These are phyloP conservation scores for Gentiana macrophylla DNA, from an alignment of 257 asterid species.

Conservation along the genomic window DNA sequence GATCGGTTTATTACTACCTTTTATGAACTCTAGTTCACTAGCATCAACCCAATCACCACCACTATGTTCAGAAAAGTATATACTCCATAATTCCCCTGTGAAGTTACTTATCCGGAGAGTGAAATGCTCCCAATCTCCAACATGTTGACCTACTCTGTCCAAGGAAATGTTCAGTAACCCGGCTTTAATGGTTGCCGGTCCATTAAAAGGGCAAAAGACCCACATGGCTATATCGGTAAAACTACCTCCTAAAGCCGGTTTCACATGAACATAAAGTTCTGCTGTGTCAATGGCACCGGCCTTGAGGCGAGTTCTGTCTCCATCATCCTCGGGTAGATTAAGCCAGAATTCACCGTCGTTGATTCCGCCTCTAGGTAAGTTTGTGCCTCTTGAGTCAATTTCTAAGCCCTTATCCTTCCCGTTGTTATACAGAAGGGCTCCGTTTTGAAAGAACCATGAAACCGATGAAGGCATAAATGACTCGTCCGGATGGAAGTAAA, in stretches of 20 bases:
- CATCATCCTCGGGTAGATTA: conserved; percentile 41
- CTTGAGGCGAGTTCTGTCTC: conserved; percentile 24
- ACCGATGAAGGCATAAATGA: conserved; percentile 76
- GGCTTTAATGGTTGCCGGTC: conserved; percentile 63
- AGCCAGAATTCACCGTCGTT: conserved; percentile 71
- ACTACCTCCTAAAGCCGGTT: conserved; percentile 73
- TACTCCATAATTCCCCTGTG: conserved; percentile 53
- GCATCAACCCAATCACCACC: conserved; percentile 78
- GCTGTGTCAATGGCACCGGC: conserved; percentile 53
- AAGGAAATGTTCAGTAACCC: conserved; percentile 27
- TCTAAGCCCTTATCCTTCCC: conserved; percentile 48
- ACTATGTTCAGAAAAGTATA: conserved; percentile 77
- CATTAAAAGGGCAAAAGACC: conserved; percentile 88
- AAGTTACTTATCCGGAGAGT: conserved; percentile 86
- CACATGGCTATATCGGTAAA: conserved; percentile 78
- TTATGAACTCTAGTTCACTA: conserved; percentile 51
- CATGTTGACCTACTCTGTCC: conserved; percentile 54
- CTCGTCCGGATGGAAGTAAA: conserved; percentile 80
- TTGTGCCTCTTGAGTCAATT: conserved; percentile 45
- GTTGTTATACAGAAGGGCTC: conserved; percentile 51
- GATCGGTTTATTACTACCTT: conserved; percentile 55
- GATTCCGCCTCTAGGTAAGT: conserved; percentile 57
- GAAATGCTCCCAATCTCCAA: conserved; percentile 90
- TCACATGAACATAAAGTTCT: conserved; percentile 65
- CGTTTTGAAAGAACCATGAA: conserved; percentile 72